Evolutionary conservation across 176 grass and related monocot genomes (phyloP).

Genomic region (Triticum urartu): DNA sequence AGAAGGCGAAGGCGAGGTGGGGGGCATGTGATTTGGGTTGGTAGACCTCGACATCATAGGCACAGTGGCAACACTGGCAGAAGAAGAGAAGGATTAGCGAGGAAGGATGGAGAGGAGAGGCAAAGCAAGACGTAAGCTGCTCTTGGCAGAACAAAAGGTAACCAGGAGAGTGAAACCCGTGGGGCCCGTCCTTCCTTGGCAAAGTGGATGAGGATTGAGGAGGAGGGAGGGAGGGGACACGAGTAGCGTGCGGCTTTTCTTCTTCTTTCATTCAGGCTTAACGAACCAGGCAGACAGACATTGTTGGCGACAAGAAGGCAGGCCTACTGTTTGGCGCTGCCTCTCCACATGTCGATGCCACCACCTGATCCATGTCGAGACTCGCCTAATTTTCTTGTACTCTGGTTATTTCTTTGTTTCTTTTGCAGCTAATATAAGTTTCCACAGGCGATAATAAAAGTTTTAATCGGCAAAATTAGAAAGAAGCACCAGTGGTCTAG

Average conservation of each 20-base stretch:
- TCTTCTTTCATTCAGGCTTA: not conserved
- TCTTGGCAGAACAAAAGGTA: not conserved
- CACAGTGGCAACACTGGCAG: not conserved
- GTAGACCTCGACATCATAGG: constrained; percentile 33
- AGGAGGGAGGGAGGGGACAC: not conserved
- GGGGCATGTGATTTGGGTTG: constrained; percentile 32
- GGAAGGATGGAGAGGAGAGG: not conserved
- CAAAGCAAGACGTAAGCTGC: not conserved
- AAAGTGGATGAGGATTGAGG: not conserved
- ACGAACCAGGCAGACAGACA: not conserved
- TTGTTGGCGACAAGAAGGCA: constrained; percentile 28
- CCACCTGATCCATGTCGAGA: not conserved
- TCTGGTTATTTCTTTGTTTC: not conserved
- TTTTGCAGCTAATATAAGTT: not conserved
- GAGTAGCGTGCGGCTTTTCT: constrained; percentile 40
- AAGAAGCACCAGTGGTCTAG: constrained; percentile 38
- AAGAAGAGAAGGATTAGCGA: not conserved
- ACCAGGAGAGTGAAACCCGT: not conserved
- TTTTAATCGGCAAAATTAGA: too few relatives aligned
- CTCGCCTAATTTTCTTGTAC: not conserved
- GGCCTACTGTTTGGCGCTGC: not conserved
- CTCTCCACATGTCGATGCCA: not conserved
- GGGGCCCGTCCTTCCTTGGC: not conserved
- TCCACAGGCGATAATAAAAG: rapidly evolving
- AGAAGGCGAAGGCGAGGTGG: not conserved